These are phyloP conservation scores for Fusarium musae DNA, from an alignment of 2,329 filamentous ascomycete species.

Conservation along the genomic window DNA sequence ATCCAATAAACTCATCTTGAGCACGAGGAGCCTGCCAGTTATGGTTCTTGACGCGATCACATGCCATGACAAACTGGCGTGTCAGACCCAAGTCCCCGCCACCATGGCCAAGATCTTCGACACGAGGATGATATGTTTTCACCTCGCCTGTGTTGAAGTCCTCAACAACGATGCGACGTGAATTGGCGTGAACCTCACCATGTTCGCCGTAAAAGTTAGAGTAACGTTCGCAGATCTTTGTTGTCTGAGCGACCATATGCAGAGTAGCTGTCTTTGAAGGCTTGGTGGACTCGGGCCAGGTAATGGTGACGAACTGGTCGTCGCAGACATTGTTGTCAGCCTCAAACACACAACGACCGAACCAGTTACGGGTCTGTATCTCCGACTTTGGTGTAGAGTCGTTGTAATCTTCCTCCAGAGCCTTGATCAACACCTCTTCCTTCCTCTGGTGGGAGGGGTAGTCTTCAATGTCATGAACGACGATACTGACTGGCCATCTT, in stretches of 20 bases:
- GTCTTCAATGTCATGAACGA: conserved; percentile 93
- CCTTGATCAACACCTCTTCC: conserved; percentile 54
- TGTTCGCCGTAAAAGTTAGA: conserved; percentile 86
- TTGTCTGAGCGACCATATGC: conserved; percentile 94
- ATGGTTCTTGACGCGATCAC: conserved; percentile 80
- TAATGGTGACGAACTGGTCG: conserved; percentile 88
- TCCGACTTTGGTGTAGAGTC: conserved; percentile 58
- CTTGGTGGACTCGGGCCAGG: conserved; percentile 78
- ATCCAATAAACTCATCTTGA: conserved; percentile 81
- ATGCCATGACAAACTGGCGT: conserved; percentile 83
- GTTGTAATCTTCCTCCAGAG: conserved; percentile 65
- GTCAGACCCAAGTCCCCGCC: conserved; percentile 69
- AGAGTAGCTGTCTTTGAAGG: conserved; percentile 87
- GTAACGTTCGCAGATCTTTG: conserved; percentile 86
- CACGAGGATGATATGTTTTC: conserved; percentile 45
- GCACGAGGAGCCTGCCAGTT: conserved; percentile 74
- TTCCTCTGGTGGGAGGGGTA: conserved; percentile 60
- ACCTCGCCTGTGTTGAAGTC: conserved; percentile 58
- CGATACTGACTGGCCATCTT: conserved; percentile 86
- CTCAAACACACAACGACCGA: conserved; percentile 95
- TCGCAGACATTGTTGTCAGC: conserved; percentile 93
- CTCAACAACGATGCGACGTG: conserved; percentile 77
- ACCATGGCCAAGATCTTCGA: conserved; percentile 54
- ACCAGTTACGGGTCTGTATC: conserved; percentile 74
- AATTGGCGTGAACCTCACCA: conserved; percentile 90